phyloP scores from a whole-genome alignment of 2,329 filamentous ascomycete species.

The Colletotrichum navitas region DNA sequence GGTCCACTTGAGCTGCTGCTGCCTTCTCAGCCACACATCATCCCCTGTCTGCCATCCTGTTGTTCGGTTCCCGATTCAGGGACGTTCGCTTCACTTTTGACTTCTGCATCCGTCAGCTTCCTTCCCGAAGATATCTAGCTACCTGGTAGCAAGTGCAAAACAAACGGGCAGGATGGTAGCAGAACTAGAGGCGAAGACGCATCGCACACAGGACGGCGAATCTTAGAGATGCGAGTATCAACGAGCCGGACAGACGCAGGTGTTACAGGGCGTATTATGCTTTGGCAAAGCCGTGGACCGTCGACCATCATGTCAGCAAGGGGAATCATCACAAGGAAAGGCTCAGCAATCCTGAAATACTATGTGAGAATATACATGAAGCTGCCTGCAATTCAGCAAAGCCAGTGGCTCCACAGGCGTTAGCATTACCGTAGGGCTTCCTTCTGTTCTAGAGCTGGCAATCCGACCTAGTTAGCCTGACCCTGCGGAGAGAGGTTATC shows the following conservation, averaged over 20 bases:
- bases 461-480: neutral
- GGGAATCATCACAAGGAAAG: neutral
- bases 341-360: neutral
- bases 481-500: too few species aligned
- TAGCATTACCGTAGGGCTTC: neutral
- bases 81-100: conserved; percentile 13
- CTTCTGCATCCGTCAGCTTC: neutral
- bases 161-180: neutral
- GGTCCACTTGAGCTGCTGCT: conserved; percentile 30
- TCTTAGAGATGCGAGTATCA: neutral
- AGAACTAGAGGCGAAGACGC: neutral
- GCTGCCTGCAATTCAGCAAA: too few species aligned
- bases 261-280: neutral
- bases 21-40: conserved; percentile 28
- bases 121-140: neutral
- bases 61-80: conserved; percentile 13
- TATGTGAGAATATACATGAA: neutral
- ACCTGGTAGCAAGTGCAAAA: too few species aligned
- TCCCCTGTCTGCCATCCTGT: conserved; percentile 19
- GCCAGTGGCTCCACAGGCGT: neutral
- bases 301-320: neutral
- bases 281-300: neutral
- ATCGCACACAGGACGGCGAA: neutral
- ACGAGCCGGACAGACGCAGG: neutral
- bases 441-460: neutral